These are phyloP conservation scores for Cercis canadensis DNA, from an alignment of 306 rosid species.

Conservation along the genomic window DNA sequence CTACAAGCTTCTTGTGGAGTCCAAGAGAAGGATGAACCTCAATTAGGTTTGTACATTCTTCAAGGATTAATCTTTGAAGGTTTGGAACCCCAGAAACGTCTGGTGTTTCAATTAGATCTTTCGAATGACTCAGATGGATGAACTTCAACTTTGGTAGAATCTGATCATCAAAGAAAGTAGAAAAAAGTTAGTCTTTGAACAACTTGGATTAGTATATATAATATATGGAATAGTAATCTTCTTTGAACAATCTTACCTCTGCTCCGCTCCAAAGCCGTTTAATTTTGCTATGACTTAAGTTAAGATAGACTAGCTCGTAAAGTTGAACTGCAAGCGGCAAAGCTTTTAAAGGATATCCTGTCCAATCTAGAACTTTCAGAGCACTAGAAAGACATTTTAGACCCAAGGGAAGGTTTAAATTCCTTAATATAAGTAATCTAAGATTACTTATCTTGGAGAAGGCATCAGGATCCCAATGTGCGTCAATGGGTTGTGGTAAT, in stretches of 20 bases:
- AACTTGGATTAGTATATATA: no score
- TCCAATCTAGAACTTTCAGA: neutral
- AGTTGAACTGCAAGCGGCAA: neutral
- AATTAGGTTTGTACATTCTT: neutral
- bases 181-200: no score
- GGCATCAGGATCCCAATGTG: neutral
- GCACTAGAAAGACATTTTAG: neutral
- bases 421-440: neutral
- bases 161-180: neutral
- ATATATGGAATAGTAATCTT: no score
- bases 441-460: neutral
- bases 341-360: neutral
- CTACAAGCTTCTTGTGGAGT: neutral
- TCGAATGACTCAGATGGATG: neutral
- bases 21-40: conserved; percentile 12
- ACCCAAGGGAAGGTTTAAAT: no score
- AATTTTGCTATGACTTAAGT: neutral
- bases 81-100: neutral
- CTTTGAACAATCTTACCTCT: neutral
- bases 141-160: neutral
- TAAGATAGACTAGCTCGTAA: neutral
- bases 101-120: neutral
- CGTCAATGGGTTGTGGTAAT: no score
- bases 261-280: neutral
- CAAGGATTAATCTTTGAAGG: neutral